Base-by-base conservation (phyloP, 441 rosid species). In the Populus trichocarpa region DNA sequence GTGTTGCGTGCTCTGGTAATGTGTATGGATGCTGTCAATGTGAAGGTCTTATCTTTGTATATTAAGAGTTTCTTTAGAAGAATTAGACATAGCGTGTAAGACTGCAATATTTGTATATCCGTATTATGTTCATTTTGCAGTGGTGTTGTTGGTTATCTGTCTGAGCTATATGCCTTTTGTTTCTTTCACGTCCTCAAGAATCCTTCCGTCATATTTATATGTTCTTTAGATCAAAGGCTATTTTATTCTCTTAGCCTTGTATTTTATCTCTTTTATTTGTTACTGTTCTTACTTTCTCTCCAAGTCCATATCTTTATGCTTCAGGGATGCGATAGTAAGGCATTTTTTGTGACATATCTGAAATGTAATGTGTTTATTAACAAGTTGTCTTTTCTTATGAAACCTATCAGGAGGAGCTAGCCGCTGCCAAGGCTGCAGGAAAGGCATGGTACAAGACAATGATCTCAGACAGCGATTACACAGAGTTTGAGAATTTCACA, bases 391-490 rank as follows among this genome's bases (percentile, higher is more conserved):
- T 71, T 38, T 53, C 38, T 35, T 22, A 5, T 13, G 10, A 30
- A 14, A 64, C 64, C 33, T 66, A 5, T 3, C 3, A 96, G 99
- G 99, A 96, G 90, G 98, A 91, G 80, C 92, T 94, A 0, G 67
- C 88, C 42, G 90, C 93, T 0, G 84, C 90, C 81, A 91, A 73
- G 87, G 85, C 93, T 8, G 97, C 97, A 1, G 99, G 99, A 9
- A 94, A 94, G 84, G 89, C 97, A 25, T 94, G 97, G 97, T 94
- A 94, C 76, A 81, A 88, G 79, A 94, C 98, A 0, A 96, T 94
- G 99, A 91, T 92, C 26, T 92, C 97, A 0, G 99, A 96, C 84
- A 87, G 96, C 36, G 99, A 96, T 75, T 96, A 91, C 86, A 90
- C 97, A 0, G 97, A 94, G 88, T 96, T 96, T 40, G 99, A 96